phyloP scores from a whole-genome alignment of 2,329 filamentous ascomycete species.

The Aplosporella prunicola region DNA sequence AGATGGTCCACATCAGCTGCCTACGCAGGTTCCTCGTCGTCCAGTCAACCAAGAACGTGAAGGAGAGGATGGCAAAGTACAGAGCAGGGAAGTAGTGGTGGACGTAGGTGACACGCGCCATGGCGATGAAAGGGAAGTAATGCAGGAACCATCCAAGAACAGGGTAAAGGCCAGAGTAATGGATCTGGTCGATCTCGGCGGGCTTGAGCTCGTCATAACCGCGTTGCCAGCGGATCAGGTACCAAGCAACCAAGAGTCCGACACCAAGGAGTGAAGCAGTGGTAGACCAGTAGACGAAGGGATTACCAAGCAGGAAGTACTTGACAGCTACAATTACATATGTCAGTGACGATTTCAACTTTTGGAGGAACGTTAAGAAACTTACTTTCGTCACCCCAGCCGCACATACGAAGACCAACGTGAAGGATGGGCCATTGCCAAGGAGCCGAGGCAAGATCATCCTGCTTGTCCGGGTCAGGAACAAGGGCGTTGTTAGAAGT shows the following conservation, averaged over 20 bases:
- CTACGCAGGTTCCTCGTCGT: constrained; percentile 58
- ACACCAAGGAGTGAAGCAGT: constrained; percentile 70
- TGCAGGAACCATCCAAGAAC: constrained; percentile 91
- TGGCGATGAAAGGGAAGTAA: constrained; percentile 90
- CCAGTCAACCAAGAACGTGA: constrained; percentile 87
- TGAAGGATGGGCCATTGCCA: constrained; percentile 98
- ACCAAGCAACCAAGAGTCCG: constrained; percentile 66
- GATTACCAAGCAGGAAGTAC: constrained; percentile 97
- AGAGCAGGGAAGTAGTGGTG: constrained; percentile 98
- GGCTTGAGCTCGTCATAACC: constrained; percentile 76
- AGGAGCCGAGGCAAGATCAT: constrained; percentile 90
- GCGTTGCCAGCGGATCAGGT: constrained; percentile 89
- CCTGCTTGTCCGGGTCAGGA: constrained; percentile 96
- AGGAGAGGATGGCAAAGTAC: constrained; percentile 87
- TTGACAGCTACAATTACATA: constrained; percentile 46
- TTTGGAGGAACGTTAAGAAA: constrained; percentile 14
- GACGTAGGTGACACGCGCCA: constrained; percentile 98
- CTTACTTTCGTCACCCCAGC: constrained; percentile 78
- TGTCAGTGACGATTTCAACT: constrained; percentile 32
- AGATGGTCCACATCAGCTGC: constrained; percentile 57
- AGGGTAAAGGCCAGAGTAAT: constrained; percentile 87
- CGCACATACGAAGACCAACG: constrained; percentile 95
- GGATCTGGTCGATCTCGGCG: constrained; percentile 81
- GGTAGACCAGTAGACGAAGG: constrained; percentile 89
- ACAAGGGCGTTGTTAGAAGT: constrained; percentile 98